Evolutionary conservation across 2,329 filamentous ascomycete species (phyloP), one percentile per base, ranked within the genome.

Genomic region (Plectosphaerella sp.): DNA sequence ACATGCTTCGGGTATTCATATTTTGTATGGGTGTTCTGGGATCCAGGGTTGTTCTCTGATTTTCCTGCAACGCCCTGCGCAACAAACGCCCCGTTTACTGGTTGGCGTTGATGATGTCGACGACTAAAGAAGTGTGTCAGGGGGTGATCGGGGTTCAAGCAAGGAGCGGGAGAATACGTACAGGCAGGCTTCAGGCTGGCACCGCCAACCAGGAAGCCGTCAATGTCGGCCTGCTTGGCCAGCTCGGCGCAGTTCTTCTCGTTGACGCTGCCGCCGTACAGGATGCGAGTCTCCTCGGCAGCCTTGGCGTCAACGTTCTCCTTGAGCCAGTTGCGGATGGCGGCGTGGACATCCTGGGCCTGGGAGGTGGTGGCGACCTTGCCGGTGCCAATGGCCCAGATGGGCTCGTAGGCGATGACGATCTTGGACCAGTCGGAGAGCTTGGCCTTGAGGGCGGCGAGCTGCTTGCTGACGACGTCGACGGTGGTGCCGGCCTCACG

Each of bases 211-310:
- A 97, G 83, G 86, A 97, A 97, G 54, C 94, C 94, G 73, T 99
- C 94, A 72, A 99, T 96, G 73, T 99, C 94, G 59, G 83, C 72
- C 83, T 97, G 85, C 80, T 91, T 93, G 70, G 88, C 85, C 64
- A 99, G 83, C 59, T 97, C 93, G 67, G 80, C 83, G 82, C 90
- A 95, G 85, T 99, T 99, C 88, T 97, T 97, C 82, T 96, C 94
- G 70, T 82, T 95, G 65, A 99, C 94, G 65, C 88, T 94, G 68
- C 94, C 94, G 61, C 94, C 94, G 75, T 99, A 99, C 69, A 99
- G 87, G 70, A 99, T 90, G 64, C 94, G 85, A 57, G 92, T 96
- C 76, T 88, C 84, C 59, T 96, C 91, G 46, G 91, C 84, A 52
- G 88, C 89, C 69, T 80, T 75, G 57, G 88, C 80, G 67, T 83